Evolutionary conservation across 1,139 yeast genomes (phyloP).

Genomic region (Pichia kudriavzevii): DNA sequence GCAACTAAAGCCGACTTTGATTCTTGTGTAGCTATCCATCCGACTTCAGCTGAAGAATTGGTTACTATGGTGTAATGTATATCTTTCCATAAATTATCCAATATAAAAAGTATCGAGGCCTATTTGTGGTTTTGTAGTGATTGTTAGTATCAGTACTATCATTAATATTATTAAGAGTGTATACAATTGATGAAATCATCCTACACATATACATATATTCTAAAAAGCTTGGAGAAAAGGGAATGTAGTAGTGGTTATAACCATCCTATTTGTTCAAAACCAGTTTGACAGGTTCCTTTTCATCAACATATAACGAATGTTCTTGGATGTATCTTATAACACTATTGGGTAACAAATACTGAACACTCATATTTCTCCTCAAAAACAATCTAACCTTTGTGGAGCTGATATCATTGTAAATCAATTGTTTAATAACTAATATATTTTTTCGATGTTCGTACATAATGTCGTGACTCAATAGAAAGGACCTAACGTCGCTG

Average conservation of each 20-base stretch:
- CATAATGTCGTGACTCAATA: constrained; percentile 91
- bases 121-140: too few species aligned
- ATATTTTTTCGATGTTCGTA: constrained; percentile 93
- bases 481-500: constrained; percentile 85
- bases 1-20: constrained; percentile 96
- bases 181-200: too few species aligned
- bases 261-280: constrained; percentile 49
- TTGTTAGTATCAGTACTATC: too few species aligned
- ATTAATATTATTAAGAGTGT: too few species aligned
- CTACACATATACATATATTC: too few species aligned
- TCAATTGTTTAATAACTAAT: constrained; percentile 87
- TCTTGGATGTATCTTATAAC: constrained; percentile 94
- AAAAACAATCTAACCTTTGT: constrained; percentile 89
- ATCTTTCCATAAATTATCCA: too few species aligned
- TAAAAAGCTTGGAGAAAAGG: not conserved
- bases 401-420: constrained; percentile 91
- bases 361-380: constrained; percentile 94
- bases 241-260: not conserved
- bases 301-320: constrained; percentile 74
- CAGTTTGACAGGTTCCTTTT: constrained; percentile 89
- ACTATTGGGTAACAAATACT: constrained; percentile 85
- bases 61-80: constrained; percentile 69
- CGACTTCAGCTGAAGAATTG: constrained; percentile 95
- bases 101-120: too few species aligned
- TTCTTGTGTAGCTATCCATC: constrained; percentile 94